phyloP scores from a whole-genome alignment of 768 basidiomycete species.

The Lactifluus hygrophoroides region DNA sequence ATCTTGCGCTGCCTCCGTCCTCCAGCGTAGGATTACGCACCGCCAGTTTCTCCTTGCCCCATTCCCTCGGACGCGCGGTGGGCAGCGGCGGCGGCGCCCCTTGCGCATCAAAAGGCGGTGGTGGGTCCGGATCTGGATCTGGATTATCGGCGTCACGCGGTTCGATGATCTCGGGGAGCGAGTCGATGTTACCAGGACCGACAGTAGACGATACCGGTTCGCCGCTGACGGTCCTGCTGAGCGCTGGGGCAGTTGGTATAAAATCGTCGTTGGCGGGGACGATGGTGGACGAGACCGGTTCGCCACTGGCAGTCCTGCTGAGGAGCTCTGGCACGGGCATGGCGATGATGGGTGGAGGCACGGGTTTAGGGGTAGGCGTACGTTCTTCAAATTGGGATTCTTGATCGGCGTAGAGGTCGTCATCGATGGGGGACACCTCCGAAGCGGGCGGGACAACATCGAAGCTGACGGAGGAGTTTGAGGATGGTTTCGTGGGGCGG shows the following conservation, averaged over 20 bases:
- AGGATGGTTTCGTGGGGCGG: slow-evolving; percentile 11
- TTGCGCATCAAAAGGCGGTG: slow-evolving; percentile 12
- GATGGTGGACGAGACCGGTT: not conserved
- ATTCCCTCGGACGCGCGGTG: not conserved
- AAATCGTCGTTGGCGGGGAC: not conserved
- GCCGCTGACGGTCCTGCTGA: not conserved
- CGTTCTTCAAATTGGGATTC: not conserved
- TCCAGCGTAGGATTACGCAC: slow-evolving; percentile 9
- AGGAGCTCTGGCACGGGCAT: slow-evolving; percentile 14
- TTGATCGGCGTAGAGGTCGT: slow-evolving; percentile 15
- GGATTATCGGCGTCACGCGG: not conserved
- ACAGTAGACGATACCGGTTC: slow-evolving; percentile 6
- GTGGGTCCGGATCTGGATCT: slow-evolving; percentile 6
- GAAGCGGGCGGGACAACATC: slow-evolving; percentile 12
- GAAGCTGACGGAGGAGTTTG: slow-evolving; percentile 21
- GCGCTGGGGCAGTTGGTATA: not conserved
- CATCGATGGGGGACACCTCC: slow-evolving; percentile 15
- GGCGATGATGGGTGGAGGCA: slow-evolving; percentile 15
- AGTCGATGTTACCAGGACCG: slow-evolving; percentile 10
- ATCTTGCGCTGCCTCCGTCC: slow-evolving; percentile 12
- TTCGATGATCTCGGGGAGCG: slow-evolving; percentile 19
- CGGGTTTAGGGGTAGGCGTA: slow-evolving; percentile 5
- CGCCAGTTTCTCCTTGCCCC: slow-evolving; percentile 10
- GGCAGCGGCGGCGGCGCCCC: not conserved
- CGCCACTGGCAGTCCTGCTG: not conserved